These are phyloP conservation scores for Sapria himalayana DNA, from an alignment of 345 rosid species.

Conservation along the genomic window DNA sequence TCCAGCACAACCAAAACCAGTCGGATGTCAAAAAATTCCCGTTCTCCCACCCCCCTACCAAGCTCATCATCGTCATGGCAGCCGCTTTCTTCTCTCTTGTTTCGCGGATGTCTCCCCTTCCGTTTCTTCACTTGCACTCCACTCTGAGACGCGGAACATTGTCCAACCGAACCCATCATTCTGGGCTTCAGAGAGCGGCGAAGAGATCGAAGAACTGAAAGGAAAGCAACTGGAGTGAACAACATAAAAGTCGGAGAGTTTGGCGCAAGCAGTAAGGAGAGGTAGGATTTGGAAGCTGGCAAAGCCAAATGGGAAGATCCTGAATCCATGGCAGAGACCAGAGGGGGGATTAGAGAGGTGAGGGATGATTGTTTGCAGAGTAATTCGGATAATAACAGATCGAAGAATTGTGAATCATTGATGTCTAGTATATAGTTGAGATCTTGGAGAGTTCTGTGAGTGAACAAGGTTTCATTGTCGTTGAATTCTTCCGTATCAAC, in stretches of 20 bases:
- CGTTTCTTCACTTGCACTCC: constrained; percentile 6
- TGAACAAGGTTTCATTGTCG: no score
- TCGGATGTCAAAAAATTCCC: constrained; percentile 20
- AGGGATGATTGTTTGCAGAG: constrained; percentile 19
- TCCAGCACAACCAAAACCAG: constrained; percentile 25
- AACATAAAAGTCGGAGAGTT: constrained; percentile 56
- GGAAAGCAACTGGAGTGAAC: constrained; percentile 56
- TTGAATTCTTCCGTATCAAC: neutral
- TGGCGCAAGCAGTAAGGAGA: constrained; percentile 38
- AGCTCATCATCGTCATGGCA: constrained; percentile 9
- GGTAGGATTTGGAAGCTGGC: constrained; percentile 35
- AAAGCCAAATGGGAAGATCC: constrained; percentile 19
- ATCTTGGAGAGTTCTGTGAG: constrained; percentile 25
- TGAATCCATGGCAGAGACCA: constrained; percentile 50
- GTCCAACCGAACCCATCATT: constrained; percentile 5
- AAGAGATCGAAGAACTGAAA: constrained; percentile 47
- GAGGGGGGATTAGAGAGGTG: constrained; percentile 26
- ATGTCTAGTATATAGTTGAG: constrained; percentile 28
- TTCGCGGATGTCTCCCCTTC: constrained; percentile 2
- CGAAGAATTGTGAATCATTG: constrained; percentile 24
- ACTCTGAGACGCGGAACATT: constrained; percentile 10
- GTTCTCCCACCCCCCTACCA: constrained; percentile 5
- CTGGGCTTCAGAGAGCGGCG: constrained; percentile 42
- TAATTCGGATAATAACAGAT: constrained; percentile 28
- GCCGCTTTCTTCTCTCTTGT: neutral